Evolutionary conservation across 2,329 filamentous ascomycete species (phyloP).

Genomic region (Ceratocystis eucalypticola): DNA sequence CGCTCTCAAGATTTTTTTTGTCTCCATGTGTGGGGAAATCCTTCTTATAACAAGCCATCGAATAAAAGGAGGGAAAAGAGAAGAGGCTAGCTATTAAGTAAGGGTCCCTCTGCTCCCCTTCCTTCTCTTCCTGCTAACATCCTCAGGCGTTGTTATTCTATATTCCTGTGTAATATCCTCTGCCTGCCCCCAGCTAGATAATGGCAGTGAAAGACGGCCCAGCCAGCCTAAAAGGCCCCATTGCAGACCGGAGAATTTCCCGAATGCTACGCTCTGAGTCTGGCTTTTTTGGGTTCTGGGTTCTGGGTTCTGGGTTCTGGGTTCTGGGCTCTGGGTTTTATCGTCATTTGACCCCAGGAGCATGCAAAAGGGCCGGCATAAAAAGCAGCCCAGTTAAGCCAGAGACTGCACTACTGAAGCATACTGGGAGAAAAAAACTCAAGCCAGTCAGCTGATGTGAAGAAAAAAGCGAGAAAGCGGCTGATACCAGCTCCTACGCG

Average conservation of each 20-base stretch:
- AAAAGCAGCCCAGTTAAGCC: not conserved
- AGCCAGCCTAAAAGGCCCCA: not conserved
- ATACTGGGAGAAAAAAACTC: not conserved
- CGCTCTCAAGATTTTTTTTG: not conserved
- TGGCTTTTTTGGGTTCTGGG: not conserved
- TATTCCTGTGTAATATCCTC: no score
- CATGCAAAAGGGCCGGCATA: not conserved
- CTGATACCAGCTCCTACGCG: no score
- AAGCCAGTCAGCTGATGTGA: not conserved
- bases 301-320: not conserved
- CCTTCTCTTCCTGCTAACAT: not conserved
- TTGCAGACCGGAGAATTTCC: not conserved
- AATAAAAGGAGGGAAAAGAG: not conserved
- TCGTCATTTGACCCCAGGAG: not conserved
- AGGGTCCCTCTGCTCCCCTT: not conserved
- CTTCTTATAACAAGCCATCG: not conserved
- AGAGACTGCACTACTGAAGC: not conserved
- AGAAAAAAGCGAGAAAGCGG: not conserved
- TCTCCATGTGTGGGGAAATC: not conserved
- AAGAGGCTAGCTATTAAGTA: not conserved
- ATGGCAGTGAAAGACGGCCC: not conserved
- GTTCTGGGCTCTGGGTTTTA: not conserved
- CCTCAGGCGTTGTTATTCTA: not conserved
- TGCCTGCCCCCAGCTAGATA: no score
- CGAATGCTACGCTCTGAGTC: not conserved